These are phyloP conservation scores for Volvariella surrecta DNA, from an alignment of 1,284 basidiomycete species.

Conservation along the genomic window DNA sequence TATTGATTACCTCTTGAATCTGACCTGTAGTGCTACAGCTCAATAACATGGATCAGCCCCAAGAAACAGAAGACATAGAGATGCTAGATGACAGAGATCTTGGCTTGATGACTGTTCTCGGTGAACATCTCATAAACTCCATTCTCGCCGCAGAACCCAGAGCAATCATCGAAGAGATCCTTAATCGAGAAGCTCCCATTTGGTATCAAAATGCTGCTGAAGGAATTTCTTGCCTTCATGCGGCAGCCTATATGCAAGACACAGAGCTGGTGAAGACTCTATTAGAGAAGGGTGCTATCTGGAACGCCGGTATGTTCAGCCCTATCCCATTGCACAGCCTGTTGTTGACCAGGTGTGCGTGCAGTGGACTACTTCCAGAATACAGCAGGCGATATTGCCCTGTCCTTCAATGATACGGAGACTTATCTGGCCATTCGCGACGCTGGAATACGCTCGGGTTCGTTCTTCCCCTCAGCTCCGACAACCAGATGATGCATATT, in stretches of 20 bases:
- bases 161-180: slow-evolving; percentile 40
- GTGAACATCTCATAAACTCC: slow-evolving; percentile 47
- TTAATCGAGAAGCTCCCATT: slow-evolving; percentile 73
- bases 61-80: too few relatives aligned
- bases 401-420: slow-evolving; percentile 71
- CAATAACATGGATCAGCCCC: too few relatives aligned
- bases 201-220: slow-evolving; percentile 88
- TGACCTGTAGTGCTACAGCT: too few relatives aligned
- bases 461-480: slow-evolving; percentile 14
- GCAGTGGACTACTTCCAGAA: slow-evolving; percentile 71
- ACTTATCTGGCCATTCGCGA: slow-evolving; percentile 76
- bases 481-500: background rate
- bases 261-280: slow-evolving; percentile 55
- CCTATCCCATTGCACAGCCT: background rate
- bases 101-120: slow-evolving; percentile 38
- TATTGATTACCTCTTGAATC: too few relatives aligned
- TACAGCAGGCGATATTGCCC: slow-evolving; percentile 83
- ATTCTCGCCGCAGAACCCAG: slow-evolving; percentile 46
- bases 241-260: slow-evolving; percentile 75
- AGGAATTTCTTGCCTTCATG: slow-evolving; percentile 82
- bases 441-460: slow-evolving; percentile 84
- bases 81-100: slow-evolving; percentile 23
- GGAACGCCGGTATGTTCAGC: slow-evolving; percentile 70
- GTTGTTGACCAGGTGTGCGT: slow-evolving; percentile 4
- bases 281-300: slow-evolving; percentile 79